A percentile compares a stretch with the other conserved stretches of the same genome.
Evolutionary conservation across 495 filamentous ascomycete species (phyloP).

Genomic region (Pseudevernia furfuracea): DNA sequence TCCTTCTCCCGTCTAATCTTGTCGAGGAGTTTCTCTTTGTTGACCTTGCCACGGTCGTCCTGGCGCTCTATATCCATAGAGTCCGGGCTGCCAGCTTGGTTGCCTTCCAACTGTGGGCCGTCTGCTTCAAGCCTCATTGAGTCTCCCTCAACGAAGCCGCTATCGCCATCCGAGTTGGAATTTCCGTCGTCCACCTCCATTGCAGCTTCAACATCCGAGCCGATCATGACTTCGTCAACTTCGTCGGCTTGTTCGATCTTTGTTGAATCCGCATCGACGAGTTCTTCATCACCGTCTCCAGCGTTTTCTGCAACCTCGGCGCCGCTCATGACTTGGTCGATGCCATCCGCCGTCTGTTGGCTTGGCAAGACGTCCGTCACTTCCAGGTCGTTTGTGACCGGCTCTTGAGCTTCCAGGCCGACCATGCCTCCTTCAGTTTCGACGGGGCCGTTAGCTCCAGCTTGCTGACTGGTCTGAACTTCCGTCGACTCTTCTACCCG

Average conservation of each 20-base stretch:
- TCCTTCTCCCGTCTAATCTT: background rate
- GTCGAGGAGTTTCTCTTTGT: background rate
- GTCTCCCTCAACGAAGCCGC: background rate
- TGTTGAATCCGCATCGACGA: background rate
- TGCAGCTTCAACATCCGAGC: background rate
- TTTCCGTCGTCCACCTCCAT: background rate
- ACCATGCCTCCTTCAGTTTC: too few species aligned
- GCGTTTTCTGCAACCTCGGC: background rate
- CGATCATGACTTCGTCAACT: background rate
- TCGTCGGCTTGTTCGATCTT: background rate
- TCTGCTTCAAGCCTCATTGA: background rate
- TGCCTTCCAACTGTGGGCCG: background rate
- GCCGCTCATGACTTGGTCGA: background rate
- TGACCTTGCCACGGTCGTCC: background rate
- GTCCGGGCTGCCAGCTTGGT: background rate
- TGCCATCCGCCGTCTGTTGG: too few species aligned
- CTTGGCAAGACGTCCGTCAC: too few species aligned
- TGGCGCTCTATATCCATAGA: background rate
- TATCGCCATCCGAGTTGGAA: background rate
- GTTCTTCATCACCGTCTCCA: background rate
- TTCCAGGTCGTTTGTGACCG: too few species aligned
- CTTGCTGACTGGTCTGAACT: too few species aligned
- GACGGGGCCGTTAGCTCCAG: too few species aligned
- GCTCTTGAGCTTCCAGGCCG: too few species aligned
- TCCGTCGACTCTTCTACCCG: too few species aligned